phyloP scores from a whole-genome alignment of 2,329 filamentous ascomycete genomes.

The Exophiala dermatitidis region DNA sequence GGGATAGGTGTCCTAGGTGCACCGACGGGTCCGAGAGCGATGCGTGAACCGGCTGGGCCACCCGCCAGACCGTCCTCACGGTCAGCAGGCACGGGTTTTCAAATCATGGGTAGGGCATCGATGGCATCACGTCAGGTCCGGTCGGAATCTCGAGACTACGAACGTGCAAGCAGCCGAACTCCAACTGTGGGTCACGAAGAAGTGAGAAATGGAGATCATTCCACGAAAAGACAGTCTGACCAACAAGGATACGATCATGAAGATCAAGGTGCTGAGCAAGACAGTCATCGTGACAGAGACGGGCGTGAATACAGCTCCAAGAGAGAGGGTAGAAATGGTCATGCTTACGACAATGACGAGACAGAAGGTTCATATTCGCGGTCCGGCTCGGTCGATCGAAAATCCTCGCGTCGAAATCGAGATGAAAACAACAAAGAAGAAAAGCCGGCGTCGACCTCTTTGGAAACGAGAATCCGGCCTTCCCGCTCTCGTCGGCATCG shows the following conservation, averaged over 20 bases:
- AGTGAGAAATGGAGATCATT: slow-evolving; percentile 36
- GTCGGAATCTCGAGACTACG: slow-evolving; percentile 20
- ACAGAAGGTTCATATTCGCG: slow-evolving; percentile 50
- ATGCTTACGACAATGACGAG: slow-evolving; percentile 40
- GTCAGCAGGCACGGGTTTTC: slow-evolving; percentile 21
- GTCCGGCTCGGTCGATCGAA: slow-evolving; percentile 51
- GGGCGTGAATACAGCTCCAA: slow-evolving; percentile 28
- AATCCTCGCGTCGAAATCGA: slow-evolving; percentile 55
- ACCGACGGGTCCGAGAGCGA: slow-evolving; percentile 87
- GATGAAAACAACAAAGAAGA: slow-evolving; percentile 44
- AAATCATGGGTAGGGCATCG: slow-evolving; percentile 27
- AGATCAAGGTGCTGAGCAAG: slow-evolving; percentile 11
- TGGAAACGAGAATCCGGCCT: slow-evolving; percentile 32
- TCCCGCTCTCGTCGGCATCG: slow-evolving; percentile 48
- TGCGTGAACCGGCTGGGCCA: slow-evolving; percentile 48
- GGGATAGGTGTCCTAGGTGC: slow-evolving; percentile 61
- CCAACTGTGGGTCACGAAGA: slow-evolving; percentile 29
- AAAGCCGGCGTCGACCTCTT: slow-evolving; percentile 28
- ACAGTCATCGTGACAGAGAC: slow-evolving; percentile 24
- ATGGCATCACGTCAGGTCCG: slow-evolving; percentile 7
- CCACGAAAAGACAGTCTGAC: slow-evolving; percentile 10
- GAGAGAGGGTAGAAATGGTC: slow-evolving; percentile 43
- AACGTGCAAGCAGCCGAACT: slow-evolving; percentile 11
- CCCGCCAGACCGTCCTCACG: slow-evolving; percentile 18
- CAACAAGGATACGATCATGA: slow-evolving; percentile 12